Percentiles rank a stretch among this genome's conserved stretches.
Evolutionary conservation across 23 red algal species (phyloP).

Genomic region (Pyropia yezoensis): DNA sequence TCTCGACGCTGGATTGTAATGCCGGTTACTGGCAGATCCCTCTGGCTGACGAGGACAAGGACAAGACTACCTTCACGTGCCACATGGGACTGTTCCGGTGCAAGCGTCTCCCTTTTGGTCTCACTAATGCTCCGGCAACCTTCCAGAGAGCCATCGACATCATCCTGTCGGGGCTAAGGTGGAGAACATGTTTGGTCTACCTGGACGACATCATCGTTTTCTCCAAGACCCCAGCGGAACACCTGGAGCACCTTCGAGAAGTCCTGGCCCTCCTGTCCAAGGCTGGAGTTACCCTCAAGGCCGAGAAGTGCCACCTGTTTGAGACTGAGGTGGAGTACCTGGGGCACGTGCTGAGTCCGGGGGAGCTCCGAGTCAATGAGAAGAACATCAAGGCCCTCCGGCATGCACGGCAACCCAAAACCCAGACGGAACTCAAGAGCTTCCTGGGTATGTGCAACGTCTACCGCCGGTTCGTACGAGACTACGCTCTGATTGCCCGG

Average conservation of each 20-base stretch:
- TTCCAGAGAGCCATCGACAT: slow-evolving; percentile 21
- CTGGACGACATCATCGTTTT: slow-evolving; percentile 28
- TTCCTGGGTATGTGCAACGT: too few species aligned
- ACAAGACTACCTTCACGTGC: slow-evolving; percentile 13
- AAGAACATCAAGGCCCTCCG: too few species aligned
- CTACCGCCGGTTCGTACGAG: too few species aligned
- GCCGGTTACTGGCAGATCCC: slow-evolving; percentile 25
- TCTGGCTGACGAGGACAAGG: not conserved
- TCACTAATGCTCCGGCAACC: slow-evolving; percentile 14
- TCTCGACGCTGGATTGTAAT: slow-evolving; percentile 13
- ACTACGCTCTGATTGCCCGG: too few species aligned
- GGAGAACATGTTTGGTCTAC: not conserved
- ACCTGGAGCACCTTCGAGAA: slow-evolving; percentile 2
- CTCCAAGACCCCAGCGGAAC: not conserved
- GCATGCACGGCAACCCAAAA: too few species aligned
- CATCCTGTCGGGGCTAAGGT: slow-evolving; percentile 3
- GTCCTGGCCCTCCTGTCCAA: not conserved
- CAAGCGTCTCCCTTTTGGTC: slow-evolving; percentile 15
- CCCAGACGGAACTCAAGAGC: too few species aligned
- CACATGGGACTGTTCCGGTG: slow-evolving; percentile 4
- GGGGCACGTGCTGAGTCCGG: slow-evolving; percentile 13
- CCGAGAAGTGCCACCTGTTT: slow-evolving; percentile 19
- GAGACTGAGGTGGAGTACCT: slow-evolving; percentile 10
- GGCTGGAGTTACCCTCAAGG: slow-evolving; percentile 6
- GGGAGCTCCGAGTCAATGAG: not conserved